These are phyloP conservation scores for Chrysanthemum seticuspe DNA, from an alignment of 129 eudicot genomes.

Conservation along the genomic window DNA sequence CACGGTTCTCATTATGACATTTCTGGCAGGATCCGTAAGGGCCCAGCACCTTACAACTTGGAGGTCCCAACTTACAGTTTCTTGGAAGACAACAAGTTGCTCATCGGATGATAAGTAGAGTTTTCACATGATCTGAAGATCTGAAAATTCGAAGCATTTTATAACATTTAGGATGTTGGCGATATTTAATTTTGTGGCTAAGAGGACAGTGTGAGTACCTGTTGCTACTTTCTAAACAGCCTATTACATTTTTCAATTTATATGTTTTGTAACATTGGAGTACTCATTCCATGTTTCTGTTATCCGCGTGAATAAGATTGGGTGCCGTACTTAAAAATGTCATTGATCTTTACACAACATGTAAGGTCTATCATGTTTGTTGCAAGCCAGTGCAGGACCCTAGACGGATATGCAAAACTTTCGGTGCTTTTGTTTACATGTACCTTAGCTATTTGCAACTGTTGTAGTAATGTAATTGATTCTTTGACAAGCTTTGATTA, in stretches of 20 bases:
- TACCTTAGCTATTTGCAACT: too few relatives aligned
- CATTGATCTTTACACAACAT: too few relatives aligned
- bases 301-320: conserved; percentile 31
- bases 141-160: background rate
- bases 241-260: conserved; percentile 15
- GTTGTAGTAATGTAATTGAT: too few relatives aligned
- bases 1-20: conserved; percentile 70
- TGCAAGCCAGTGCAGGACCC: too few relatives aligned
- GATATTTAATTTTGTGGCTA: conserved; percentile 16
- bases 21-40: conserved; percentile 69
- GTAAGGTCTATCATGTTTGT: too few relatives aligned
- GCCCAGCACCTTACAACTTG: conserved; percentile 62
- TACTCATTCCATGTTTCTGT: conserved; percentile 31
- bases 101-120: conserved; percentile 40
- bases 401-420: too few relatives aligned
- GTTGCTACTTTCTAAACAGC: conserved; percentile 24
- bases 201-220: conserved; percentile 19
- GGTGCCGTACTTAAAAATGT: conserved; percentile 4
- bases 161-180: conserved; percentile 22
- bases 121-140: too few relatives aligned
- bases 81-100: conserved; percentile 54
- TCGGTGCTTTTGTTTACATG: too few relatives aligned
- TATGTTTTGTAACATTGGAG: conserved; percentile 29
- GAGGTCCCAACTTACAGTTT: conserved; percentile 68
- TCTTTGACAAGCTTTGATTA: too few relatives aligned